Evolutionary conservation across 2,329 filamentous ascomycete species (phyloP), one percentile per base, ranked within the genome.

Genomic region (Scedosporium boydii): DNA sequence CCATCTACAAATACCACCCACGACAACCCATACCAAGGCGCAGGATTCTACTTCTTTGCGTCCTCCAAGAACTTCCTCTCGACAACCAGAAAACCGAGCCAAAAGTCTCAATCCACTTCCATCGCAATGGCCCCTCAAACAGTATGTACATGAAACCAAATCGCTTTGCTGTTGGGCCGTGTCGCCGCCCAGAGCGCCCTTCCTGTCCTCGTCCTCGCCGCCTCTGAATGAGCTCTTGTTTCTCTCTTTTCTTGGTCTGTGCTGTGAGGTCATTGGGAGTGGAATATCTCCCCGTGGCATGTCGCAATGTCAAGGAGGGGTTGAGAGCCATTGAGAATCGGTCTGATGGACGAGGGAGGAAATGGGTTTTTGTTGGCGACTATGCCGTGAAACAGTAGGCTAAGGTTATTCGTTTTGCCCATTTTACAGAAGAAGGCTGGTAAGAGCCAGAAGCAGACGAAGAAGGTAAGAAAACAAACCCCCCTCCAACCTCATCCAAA

Each of bases 91-190:
- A 62, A 65, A 58, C 23, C 26, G 18, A 18, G 64, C 67, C 69
- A 72, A 70, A 74, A 70, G 68, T 62, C 67, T 72, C 74, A 71
- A 71, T 53, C 55, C 38, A 48, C 60, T 59, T 64, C 66, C 68
- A 63, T 77, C 79, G 82, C 79, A 90, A 96, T 96, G 91, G 89
- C 88, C 87, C 85, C 88, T 79, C 83, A 83, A 80, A 84, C 88
- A 82, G 93, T 97, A 96, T 81, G 92, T 96, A 86, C 78, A 56
- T 57, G 63, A 64, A 77, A 80, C 84, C 61, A 61, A 63, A 89
- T 78, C 80, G 92, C 92, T 96, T 96, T 96, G 92, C 92, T 96
- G 91, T 90, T 90, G 85, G 87, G 84, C 82, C 82, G 79, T 77
- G 77, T 74, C 61, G 55, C 56, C 16, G 56, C 61, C 61, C 29